Conservation (phyloP, 2,329 filamentous ascomycete species). For the Apiospora sp. region DNA sequence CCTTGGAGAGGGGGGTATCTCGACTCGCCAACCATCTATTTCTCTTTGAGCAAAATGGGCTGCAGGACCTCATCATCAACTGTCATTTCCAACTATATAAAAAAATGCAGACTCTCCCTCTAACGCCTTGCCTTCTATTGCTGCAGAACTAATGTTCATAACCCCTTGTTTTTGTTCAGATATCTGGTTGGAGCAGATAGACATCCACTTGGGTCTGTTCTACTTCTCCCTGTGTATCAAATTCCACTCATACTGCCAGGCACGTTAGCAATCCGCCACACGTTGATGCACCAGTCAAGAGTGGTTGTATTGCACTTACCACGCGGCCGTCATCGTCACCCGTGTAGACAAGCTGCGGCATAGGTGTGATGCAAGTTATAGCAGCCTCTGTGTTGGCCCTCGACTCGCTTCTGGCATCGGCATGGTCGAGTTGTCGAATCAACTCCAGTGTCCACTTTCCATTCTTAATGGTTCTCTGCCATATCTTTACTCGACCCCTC, state of each 20-base stretch:
- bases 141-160: not conserved
- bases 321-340: conserved; percentile 94
- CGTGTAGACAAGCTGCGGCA: conserved; percentile 86
- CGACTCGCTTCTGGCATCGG: conserved; percentile 71
- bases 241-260: conserved; percentile 68
- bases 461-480: conserved; percentile 63
- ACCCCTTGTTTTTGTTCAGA: not conserved
- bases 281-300: not conserved
- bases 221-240: conserved; percentile 65
- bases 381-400: conserved; percentile 68
- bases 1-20: conserved; percentile 5
- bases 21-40: conserved; percentile 10
- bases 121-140: not conserved
- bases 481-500: conserved; percentile 83
- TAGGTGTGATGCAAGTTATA: conserved; percentile 86
- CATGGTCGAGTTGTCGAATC: conserved; percentile 82
- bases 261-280: conserved; percentile 28
- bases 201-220: conserved; percentile 37
- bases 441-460: conserved; percentile 80
- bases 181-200: not conserved
- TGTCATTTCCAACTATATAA: conserved; percentile 18
- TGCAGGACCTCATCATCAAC: conserved; percentile 5
- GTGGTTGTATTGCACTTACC: conserved; percentile 60
- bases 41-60: not conserved
- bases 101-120: not conserved